Conservation (phyloP, 129 eudicot species). For the Chrysanthemum makinoi region DNA sequence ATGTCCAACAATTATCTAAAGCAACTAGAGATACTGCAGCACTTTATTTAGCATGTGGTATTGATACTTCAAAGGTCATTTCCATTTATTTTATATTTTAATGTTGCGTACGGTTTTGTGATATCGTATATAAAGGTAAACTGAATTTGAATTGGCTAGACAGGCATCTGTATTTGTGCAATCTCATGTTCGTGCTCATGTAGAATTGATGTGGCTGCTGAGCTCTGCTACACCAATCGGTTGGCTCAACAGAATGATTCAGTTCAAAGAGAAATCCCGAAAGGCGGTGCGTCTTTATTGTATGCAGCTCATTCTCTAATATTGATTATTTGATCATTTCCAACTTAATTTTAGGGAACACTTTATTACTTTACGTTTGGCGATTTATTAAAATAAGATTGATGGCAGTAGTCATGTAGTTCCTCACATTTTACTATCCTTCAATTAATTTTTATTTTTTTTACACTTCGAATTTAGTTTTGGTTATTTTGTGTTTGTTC, state of each 20-base stretch:
- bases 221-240: slow-evolving; percentile 95
- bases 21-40: slow-evolving; percentile 97
- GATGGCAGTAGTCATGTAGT: background rate
- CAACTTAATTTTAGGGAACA: slow-evolving; percentile 2
- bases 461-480: background rate
- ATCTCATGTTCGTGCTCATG: slow-evolving; percentile 99
- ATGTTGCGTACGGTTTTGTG: background rate
- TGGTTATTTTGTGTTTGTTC: slow-evolving; percentile 20
- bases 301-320: slow-evolving; percentile 46
- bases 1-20: slow-evolving; percentile 69
- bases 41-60: slow-evolving; percentile 93
- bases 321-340: slow-evolving; percentile 4
- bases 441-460: background rate
- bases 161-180: slow-evolving; percentile 98
- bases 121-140: background rate
- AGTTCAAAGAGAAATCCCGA: slow-evolving; percentile 94
- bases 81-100: slow-evolving; percentile 7
- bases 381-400: background rate
- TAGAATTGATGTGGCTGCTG: slow-evolving; percentile 92
- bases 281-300: slow-evolving; percentile 84
- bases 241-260: slow-evolving; percentile 98
- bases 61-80: slow-evolving; percentile 83
- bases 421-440: background rate
- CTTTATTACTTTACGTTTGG: background rate
- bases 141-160: slow-evolving; percentile 17